These are phyloP conservation scores for Fusarium xylarioides DNA, from an alignment of 2,329 filamentous ascomycete species.

Conservation along the genomic window DNA sequence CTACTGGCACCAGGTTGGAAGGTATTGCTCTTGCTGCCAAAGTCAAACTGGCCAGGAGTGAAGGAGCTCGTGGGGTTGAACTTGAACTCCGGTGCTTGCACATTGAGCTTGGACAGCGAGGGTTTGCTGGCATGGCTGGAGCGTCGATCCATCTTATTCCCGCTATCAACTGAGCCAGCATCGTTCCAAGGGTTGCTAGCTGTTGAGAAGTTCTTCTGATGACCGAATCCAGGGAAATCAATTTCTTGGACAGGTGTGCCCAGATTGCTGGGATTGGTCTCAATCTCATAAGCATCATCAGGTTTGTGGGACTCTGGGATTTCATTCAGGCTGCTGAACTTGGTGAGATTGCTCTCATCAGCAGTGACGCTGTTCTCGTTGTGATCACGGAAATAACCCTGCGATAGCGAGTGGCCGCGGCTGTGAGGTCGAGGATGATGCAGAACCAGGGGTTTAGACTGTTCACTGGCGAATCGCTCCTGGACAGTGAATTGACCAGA, in stretches of 20 bases:
- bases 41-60: slow-evolving; percentile 38
- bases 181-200: slow-evolving; percentile 72
- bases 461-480: slow-evolving; percentile 63
- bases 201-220: slow-evolving; percentile 65
- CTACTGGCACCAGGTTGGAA: slow-evolving; percentile 57
- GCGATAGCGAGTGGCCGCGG: slow-evolving; percentile 75
- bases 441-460: slow-evolving; percentile 64
- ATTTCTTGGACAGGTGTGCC: slow-evolving; percentile 68
- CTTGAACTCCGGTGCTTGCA: slow-evolving; percentile 88
- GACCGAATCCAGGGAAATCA: slow-evolving; percentile 58
- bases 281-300: slow-evolving; percentile 70
- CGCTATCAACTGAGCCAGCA: slow-evolving; percentile 49
- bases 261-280: slow-evolving; percentile 78
- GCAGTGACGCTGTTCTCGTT: slow-evolving; percentile 50
- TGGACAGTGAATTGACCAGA: slow-evolving; percentile 60
- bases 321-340: slow-evolving; percentile 52
- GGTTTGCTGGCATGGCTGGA: slow-evolving; percentile 72
- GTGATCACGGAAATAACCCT: slow-evolving; percentile 69
- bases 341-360: slow-evolving; percentile 31
- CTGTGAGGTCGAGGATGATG: slow-evolving; percentile 80
- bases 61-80: slow-evolving; percentile 65
- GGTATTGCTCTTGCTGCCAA: slow-evolving; percentile 44
- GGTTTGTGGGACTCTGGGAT: slow-evolving; percentile 53
- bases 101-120: slow-evolving; percentile 83
- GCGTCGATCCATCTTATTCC: slow-evolving; percentile 49